phyloP scores from a whole-genome alignment of 1,284 basidiomycete species.

The Cryptococcus sp. region DNA sequence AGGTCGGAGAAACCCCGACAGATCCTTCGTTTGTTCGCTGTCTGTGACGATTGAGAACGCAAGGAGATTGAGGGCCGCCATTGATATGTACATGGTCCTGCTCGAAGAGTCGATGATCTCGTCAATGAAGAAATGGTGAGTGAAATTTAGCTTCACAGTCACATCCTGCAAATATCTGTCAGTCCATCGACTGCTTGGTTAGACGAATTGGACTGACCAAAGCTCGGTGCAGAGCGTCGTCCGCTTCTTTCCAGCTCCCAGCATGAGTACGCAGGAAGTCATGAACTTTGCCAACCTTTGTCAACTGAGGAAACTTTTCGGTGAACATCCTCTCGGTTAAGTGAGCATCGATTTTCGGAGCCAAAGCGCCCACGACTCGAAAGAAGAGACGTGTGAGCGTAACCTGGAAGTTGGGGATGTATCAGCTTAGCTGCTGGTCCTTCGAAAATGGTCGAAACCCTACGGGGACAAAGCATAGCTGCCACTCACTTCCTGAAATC shows the following conservation, averaged over 20 bases:
- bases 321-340: neutral
- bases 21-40: neutral
- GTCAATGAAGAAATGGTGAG: constrained; percentile 11
- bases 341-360: neutral
- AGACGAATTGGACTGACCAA: constrained; percentile 12
- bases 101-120: constrained; percentile 29
- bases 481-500: constrained; percentile 38
- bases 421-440: neutral
- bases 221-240: constrained; percentile 18
- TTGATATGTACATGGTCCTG: constrained; percentile 27
- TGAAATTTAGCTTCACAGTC: constrained; percentile 6
- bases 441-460: neutral
- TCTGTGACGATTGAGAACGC: constrained; percentile 17
- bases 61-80: constrained; percentile 35
- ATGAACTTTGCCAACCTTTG: constrained; percentile 13
- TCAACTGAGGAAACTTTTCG: constrained; percentile 29
- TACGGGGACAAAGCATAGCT: neutral
- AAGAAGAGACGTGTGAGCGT: neutral
- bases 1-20: constrained; percentile 6
- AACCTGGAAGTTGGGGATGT: neutral
- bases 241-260: constrained; percentile 15
- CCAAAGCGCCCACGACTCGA: neutral
- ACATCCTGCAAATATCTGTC: neutral
- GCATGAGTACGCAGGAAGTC: constrained; percentile 1
- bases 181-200: neutral